Evolutionary conservation across 495 filamentous ascomycete genomes (phyloP).

Genomic region (Pyrenula massariospora): DNA sequence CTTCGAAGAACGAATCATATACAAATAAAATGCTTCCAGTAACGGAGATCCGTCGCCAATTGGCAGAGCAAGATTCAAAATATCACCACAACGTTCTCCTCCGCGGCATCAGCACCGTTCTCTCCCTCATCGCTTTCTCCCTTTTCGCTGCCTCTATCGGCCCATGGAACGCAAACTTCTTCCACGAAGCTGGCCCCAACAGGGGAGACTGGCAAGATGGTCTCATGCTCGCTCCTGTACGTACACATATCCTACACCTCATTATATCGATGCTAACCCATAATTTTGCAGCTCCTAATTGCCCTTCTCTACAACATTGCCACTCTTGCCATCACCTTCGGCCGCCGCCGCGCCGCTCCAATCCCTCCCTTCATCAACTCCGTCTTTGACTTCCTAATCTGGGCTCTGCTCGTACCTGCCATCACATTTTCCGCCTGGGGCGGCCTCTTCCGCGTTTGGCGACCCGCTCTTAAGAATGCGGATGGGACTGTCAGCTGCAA

Average conservation of each 20-base stretch:
- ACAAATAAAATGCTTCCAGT: background rate
- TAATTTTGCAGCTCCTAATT: background rate
- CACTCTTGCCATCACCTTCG: background rate
- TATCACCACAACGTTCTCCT: slow-evolving; percentile 1
- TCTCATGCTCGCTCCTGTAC: slow-evolving; percentile 5
- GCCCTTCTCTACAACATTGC: slow-evolving; percentile 3
- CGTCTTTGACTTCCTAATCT: slow-evolving; percentile 5
- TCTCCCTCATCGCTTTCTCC: slow-evolving; percentile 2
- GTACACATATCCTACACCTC: background rate
- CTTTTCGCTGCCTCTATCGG: slow-evolving; percentile 6
- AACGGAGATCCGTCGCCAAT: background rate
- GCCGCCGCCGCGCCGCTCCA: background rate
- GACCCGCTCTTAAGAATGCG: background rate
- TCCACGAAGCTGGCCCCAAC: slow-evolving; percentile 1
- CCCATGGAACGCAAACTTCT: slow-evolving; percentile 4
- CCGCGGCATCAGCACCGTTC: slow-evolving; percentile 1
- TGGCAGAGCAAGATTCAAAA: background rate
- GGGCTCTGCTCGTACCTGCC: slow-evolving; percentile 1
- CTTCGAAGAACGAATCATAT: background rate
- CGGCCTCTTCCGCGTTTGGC: slow-evolving; percentile 5
- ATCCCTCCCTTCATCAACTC: background rate
- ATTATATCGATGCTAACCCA: background rate
- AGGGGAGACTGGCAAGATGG: slow-evolving; percentile 8
- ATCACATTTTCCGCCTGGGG: slow-evolving; percentile 6
- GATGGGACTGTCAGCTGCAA: slow-evolving; percentile 1